phyloP scores from a whole-genome alignment of 2,329 filamentous ascomycete genomes.

The Aspergillus alliaceus region DNA sequence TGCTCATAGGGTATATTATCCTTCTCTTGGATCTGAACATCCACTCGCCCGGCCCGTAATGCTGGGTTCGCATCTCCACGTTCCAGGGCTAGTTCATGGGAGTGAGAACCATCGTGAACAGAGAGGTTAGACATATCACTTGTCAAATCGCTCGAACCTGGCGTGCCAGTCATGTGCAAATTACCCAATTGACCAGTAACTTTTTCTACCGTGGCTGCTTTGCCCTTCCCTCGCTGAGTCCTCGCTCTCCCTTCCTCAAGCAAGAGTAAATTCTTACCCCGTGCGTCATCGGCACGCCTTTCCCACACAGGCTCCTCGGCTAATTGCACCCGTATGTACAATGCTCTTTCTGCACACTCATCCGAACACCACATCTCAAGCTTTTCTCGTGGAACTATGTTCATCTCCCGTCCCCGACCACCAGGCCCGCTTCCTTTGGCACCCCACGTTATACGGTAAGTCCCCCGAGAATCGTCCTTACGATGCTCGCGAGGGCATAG shows the following conservation, averaged over 20 bases:
- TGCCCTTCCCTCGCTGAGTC: conserved; percentile 19
- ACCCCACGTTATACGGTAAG: conserved; percentile 67
- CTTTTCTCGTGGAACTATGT: conserved; percentile 69
- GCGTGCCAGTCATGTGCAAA: conserved; percentile 17
- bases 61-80: conserved; percentile 32
- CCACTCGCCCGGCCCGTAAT: conserved; percentile 30
- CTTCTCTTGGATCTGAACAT: conserved; percentile 37
- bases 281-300: conserved; percentile 54
- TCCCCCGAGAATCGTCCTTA: conserved; percentile 56
- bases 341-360: conserved; percentile 72
- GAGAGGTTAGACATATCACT: conserved; percentile 27
- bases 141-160: conserved; percentile 18
- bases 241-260: conserved; percentile 59
- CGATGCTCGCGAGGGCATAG: conserved; percentile 70
- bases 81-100: conserved; percentile 36
- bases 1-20: conserved; percentile 13
- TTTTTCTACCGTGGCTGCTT: conserved; percentile 25
- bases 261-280: conserved; percentile 59
- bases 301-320: conserved; percentile 84
- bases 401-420: conserved; percentile 54
- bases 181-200: conserved; percentile 22
- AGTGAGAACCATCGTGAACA: conserved; percentile 24
- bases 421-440: conserved; percentile 48
- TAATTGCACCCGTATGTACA: conserved; percentile 88
- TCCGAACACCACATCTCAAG: conserved; percentile 86